Evolutionary conservation across 768 basidiomycete species (phyloP), one percentile per base, ranked within the genome.

Genomic region (Kwoniella dendrophila): DNA sequence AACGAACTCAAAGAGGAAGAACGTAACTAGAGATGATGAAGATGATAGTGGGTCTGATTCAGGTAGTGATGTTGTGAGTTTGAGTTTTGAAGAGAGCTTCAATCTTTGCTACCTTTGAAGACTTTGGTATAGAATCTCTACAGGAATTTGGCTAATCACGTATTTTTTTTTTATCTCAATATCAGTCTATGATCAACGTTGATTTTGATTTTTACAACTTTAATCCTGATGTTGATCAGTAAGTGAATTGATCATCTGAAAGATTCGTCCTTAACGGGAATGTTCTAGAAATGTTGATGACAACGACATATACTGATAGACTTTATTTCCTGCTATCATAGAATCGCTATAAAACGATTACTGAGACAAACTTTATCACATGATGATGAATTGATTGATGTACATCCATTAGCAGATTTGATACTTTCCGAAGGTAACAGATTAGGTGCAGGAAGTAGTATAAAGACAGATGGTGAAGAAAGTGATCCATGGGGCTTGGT

Each of bases 141-240:
- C n/a, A n/a, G n/a, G n/a, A n/a, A n/a, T n/a, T n/a, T n/a, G n/a
- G n/a, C n/a, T n/a, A n/a, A n/a, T n/a, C n/a, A n/a, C n/a, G n/a
- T n/a, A n/a, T n/a, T n/a, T n/a, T n/a, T 26, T 24, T n/a, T 33
- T 30, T 16, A 22, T 8, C 26, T 49, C 24, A 2, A 0, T 3
- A 11, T 80, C 81, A 86, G 84, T 84, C 82, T 74, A 83, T 88
- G 70, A 83, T 94, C 80, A 85, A 94, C 78, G 88, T 94, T 68
- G 88, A 89, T 73, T 97, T 98, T 73, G 92, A 96, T 67, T 98
- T 96, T 77, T 94, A 90, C 83, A 88, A 90, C 77, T 86, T 90
- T 5, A 88, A 90, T 67, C 86, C 89, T 2, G 83, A 90, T 70
- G 94, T 98, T 81, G 96, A 89, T 75, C 87, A 89, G 72, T 78